Base-by-base conservation (phyloP, 129 eudicot genomes). In the Pulicaria dysenterica region DNA sequence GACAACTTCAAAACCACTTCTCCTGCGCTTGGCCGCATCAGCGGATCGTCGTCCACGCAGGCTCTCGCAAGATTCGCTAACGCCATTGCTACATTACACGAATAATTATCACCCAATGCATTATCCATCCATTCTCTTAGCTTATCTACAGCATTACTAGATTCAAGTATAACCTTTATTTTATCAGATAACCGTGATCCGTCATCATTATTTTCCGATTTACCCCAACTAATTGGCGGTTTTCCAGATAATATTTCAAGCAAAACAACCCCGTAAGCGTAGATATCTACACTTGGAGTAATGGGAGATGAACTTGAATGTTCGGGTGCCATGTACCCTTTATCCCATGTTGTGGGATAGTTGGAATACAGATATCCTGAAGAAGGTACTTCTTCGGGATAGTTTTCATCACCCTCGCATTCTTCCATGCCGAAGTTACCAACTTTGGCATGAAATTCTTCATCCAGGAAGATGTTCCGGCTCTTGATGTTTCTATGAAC, bases 381-480 rank as follows among this genome's bases (percentile, higher is more conserved):
- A 58, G 75, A 49, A 58, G 57, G 67, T 48, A 74, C 67, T 58
- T 70, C 57, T 16, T 67, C 82, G 6, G 76, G 73, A 42, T 67
- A 54, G 16, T 5, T 24, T 14, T 67, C 81, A 31, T 71, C 78
- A 17, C 42, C 69, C 7, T 53, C 75, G 38, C 85, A 90, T 8
- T 67, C 77, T 6, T 84, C 78, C 94, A 88, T 83, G 12, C 96
- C 99, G 12, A 88, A 88, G 75, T 90, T 90, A 36, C 97, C 99
- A 4, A 94, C 74, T 60, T 90, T 94, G 4, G 97, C 99, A 16
- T 82, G 74, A 50, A 94, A 94, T 12, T 94, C 99, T 58, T 86
- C 93, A 24, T 94, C 99, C 0, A 94, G 75, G 62, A 94, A 94
- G 44, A 94, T 86, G 69, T 94, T 94, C 59, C 85, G 84, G 41